phyloP scores from a whole-genome alignment of 345 rosid genomes.

The Moringa oleifera region DNA sequence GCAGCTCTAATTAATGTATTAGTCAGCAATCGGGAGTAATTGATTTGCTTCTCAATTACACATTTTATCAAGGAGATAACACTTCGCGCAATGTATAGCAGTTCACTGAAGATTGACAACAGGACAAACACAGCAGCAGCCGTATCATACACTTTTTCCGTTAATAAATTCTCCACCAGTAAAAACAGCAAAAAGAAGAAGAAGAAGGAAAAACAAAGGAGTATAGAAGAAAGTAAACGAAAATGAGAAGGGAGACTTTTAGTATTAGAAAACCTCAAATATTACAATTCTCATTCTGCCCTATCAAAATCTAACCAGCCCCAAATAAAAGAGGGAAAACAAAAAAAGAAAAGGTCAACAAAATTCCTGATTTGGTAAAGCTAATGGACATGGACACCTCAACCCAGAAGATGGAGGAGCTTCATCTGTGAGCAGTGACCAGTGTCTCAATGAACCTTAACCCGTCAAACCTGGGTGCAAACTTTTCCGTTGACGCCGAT shows the following conservation, averaged over 20 bases:
- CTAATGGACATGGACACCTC: background rate
- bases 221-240: background rate
- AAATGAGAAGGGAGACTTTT: background rate
- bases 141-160: too few species aligned
- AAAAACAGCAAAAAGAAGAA: background rate
- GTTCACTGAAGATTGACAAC: too few species aligned
- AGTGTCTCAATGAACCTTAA: slow-evolving; percentile 87
- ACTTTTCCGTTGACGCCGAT: slow-evolving; percentile 44
- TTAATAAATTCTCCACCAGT: too few species aligned
- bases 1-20: too few species aligned
- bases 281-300: slow-evolving; percentile 7
- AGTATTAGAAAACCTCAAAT: background rate
- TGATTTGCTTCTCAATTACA: too few species aligned
- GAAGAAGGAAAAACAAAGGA: background rate
- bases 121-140: too few species aligned
- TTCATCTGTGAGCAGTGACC: slow-evolving; percentile 79
- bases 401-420: background rate
- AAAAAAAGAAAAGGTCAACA: background rate
- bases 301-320: background rate
- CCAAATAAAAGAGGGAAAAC: background rate
- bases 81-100: too few species aligned
- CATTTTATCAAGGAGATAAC: too few species aligned
- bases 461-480: slow-evolving; percentile 80
- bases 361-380: background rate
- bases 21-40: too few species aligned